Base-by-base conservation (phyloP, 805 yeast genomes). In the Wickerhamiella lipophila region DNA sequence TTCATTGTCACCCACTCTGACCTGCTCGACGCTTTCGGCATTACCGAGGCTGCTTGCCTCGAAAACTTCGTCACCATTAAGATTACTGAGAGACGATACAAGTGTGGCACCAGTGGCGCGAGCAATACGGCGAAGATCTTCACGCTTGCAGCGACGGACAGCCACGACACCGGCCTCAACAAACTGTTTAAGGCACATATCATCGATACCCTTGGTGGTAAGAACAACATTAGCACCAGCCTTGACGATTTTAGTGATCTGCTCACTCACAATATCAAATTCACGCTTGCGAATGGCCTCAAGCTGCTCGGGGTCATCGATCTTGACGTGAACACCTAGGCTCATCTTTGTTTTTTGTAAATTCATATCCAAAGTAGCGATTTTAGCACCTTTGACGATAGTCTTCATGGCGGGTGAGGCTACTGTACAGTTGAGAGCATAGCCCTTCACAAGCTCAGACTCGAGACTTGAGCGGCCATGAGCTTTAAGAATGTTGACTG, bases 21-120 rank as follows among this genome's bases (percentile, higher is more conserved):
- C 84, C 70, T 94, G 98, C 25, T 76, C 77, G 50, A 89, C 97
- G 65, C 81, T 87, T 51, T 82, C 92, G 49, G 98, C 96, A 49
- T 74, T 68, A 53, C 99, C 99, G 58, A 92, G 71, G 64, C 79
- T 83, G 49, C 83, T 73, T 2, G 86, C 55, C 66, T 87, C 96
- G 62, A 84, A 88, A 23, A 85, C 82, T 68, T 87, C 96, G 50
- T 88, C 96, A 56, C 96, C 96, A 66, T 92, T 97, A 66, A 94
- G 74, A 62, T 92, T 92, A 49, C 95, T 81, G 78, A 92, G 77
- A 56, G 83, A 81, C 49, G 83, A 72, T 46, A 94, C 73, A 60
- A 92, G 70, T 3, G 95, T 84, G 35, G 96, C 99, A 52, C 99
- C 99, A 1, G 97, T 87, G 41, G 98, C 97, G 61, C 95, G 77